Conservation (phyloP, 441 rosid genomes). For the Corymbia calophylla region DNA sequence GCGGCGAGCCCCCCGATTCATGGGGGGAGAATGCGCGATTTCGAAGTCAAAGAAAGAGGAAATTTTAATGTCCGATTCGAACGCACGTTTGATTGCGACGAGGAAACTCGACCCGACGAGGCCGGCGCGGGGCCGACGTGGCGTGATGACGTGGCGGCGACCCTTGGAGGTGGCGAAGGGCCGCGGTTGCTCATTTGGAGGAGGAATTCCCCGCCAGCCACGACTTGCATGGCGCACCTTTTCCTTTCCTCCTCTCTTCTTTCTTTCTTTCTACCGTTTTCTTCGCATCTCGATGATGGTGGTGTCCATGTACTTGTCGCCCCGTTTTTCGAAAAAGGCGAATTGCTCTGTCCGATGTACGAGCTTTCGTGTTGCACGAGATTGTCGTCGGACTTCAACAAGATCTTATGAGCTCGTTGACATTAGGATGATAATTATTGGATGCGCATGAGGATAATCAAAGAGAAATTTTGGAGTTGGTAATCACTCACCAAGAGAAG, state of each 20-base stretch:
- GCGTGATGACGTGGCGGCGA: background rate
- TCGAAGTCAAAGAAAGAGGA: background rate
- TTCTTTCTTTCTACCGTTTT: background rate
- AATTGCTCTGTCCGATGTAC: background rate
- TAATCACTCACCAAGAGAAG: background rate
- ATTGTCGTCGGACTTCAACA: background rate
- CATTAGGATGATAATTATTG: background rate
- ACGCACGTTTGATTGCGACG: background rate
- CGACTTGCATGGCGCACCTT: background rate
- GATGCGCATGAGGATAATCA: background rate
- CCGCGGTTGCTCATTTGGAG: background rate
- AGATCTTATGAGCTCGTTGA: background rate
- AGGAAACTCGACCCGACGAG: background rate
- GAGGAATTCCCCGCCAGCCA: background rate
- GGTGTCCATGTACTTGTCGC: background rate
- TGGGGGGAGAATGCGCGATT: background rate
- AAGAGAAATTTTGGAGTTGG: background rate
- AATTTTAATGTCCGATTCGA: background rate
- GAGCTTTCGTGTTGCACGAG: background rate
- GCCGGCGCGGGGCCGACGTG: background rate
- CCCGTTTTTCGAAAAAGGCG: background rate
- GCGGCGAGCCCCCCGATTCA: background rate
- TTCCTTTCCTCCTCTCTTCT: background rate
- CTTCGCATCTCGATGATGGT: background rate
- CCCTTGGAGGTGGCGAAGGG: slow-evolving; percentile 8